Evolutionary conservation across 2,329 filamentous ascomycete genomes (phyloP).

Genomic region (Leptoxyphium fumago): DNA sequence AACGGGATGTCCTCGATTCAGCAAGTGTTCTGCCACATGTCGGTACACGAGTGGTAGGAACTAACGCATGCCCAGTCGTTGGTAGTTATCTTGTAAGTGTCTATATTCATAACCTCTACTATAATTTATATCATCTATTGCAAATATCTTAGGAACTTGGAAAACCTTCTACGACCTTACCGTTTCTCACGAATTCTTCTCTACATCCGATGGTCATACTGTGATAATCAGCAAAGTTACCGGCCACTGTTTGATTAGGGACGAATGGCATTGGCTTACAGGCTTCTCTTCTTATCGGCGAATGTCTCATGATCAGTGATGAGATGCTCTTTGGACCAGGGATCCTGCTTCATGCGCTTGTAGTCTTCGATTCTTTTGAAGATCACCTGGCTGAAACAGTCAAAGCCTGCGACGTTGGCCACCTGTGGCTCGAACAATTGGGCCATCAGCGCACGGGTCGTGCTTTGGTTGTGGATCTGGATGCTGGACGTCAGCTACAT

Average conservation of each 20-base stretch:
- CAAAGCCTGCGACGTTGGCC: conserved; percentile 34
- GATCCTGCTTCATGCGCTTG: conserved; percentile 34
- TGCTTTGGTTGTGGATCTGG: conserved; percentile 25
- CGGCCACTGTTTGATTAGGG: background rate
- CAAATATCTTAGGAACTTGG: too few relatives aligned
- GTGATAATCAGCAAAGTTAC: conserved; percentile 1
- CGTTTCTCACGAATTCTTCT: conserved; percentile 27
- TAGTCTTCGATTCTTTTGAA: conserved; percentile 33
- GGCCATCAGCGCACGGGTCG: conserved; percentile 26
- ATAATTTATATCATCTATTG: too few relatives aligned
- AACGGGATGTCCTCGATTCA: too few relatives aligned
- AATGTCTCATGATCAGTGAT: conserved; percentile 34
- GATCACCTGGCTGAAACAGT: conserved; percentile 36
- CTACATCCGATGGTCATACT: conserved; percentile 37
- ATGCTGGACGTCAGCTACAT: conserved; percentile 15
- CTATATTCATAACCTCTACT: too few relatives aligned
- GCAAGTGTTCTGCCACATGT: too few relatives aligned
- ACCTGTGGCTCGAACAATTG: conserved; percentile 32
- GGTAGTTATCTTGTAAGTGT: too few relatives aligned
- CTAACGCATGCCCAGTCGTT: too few relatives aligned
- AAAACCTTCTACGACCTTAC: too few relatives aligned
- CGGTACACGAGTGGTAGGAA: too few relatives aligned
- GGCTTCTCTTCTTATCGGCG: conserved; percentile 33
- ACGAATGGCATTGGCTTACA: conserved; percentile 12
- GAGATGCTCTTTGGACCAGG: conserved; percentile 33